phyloP scores from a whole-genome alignment of 768 basidiomycete genomes.

The Amyloporia xantha region DNA sequence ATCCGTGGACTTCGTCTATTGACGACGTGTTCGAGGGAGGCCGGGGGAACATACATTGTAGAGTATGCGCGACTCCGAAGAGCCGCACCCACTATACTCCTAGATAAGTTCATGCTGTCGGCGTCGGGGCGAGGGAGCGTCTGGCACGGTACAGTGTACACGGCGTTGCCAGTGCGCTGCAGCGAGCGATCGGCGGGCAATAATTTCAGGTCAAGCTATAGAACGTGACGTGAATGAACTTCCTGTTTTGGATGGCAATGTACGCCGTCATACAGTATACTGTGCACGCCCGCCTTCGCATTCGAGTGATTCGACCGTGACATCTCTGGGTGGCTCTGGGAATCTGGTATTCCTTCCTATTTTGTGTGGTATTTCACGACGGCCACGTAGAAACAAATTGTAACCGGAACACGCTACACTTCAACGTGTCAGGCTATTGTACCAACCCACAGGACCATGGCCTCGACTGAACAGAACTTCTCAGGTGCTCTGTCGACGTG shows the following conservation, averaged over 20 bases:
- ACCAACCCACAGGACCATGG: no score
- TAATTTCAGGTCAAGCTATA: conserved; percentile 1
- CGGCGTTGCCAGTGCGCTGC: conserved; percentile 6
- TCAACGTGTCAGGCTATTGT: no score
- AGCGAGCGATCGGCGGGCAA: conserved; percentile 3
- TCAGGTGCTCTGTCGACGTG: conserved; percentile 89
- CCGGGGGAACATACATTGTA: conserved; percentile 25
- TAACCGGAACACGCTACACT: no score
- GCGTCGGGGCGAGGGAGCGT: background rate
- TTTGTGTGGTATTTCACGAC: background rate
- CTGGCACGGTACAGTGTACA: no score
- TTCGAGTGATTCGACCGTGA: no score
- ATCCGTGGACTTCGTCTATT: conserved; percentile 4
- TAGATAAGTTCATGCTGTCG: conserved; percentile 14
- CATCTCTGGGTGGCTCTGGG: no score
- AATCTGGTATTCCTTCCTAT: no score
- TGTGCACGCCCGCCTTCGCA: background rate
- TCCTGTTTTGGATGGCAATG: conserved; percentile 3
- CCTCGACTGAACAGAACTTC: conserved; percentile 67
- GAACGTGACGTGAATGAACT: conserved; percentile 10
- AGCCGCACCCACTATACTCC: conserved; percentile 5
- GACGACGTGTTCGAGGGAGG: conserved; percentile 19
- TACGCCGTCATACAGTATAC: background rate
- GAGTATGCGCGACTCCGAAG: conserved; percentile 14
- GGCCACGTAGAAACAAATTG: no score